A percentile compares a stretch with the other conserved stretches of the same genome.
These are phyloP conservation scores for Xerocomus minutiporus DNA, from an alignment of 1,284 basidiomycete genomes.

Conservation along the genomic window DNA sequence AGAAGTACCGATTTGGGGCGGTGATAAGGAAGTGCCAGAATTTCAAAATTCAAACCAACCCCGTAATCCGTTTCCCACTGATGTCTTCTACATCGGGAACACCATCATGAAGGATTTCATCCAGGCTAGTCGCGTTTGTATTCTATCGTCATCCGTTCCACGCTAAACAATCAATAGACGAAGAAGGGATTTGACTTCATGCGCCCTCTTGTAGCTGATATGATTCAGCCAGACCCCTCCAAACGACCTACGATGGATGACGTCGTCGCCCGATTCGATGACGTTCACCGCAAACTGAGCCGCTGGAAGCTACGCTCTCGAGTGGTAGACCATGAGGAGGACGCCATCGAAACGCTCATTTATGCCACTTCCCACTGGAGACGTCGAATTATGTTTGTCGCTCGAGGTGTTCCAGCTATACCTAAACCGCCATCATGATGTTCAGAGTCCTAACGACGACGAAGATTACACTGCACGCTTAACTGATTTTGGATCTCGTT, in stretches of 20 bases:
- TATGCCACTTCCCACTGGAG: conserved; percentile 7
- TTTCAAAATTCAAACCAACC: neutral
- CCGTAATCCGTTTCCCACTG: neutral
- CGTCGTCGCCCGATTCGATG: neutral
- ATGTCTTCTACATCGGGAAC: neutral
- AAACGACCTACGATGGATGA: conserved; percentile 1
- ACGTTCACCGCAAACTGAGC: neutral
- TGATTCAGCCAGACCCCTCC: neutral
- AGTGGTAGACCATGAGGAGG: conserved; percentile 6
- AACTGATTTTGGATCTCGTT: no score
- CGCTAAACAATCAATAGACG: neutral
- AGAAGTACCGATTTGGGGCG: neutral
- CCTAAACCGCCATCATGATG: neutral
- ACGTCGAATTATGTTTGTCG: conserved; percentile 9
- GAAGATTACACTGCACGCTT: no score
- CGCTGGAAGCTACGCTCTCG: conserved; percentile 1
- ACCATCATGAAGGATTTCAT: neutral
- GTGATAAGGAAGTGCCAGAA: neutral
- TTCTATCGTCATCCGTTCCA: neutral
- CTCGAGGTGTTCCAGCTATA: neutral
- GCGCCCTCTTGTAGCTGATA: neutral
- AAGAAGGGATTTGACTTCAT: neutral
- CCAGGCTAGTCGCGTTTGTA: neutral
- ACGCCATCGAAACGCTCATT: neutral
- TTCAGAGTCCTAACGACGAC: no score